A percentile compares a stretch with the other conserved stretches of the same genome.
Conservation (phyloP, 192 early-diverging fungal genomes). For the Geranomyces variabilis region DNA sequence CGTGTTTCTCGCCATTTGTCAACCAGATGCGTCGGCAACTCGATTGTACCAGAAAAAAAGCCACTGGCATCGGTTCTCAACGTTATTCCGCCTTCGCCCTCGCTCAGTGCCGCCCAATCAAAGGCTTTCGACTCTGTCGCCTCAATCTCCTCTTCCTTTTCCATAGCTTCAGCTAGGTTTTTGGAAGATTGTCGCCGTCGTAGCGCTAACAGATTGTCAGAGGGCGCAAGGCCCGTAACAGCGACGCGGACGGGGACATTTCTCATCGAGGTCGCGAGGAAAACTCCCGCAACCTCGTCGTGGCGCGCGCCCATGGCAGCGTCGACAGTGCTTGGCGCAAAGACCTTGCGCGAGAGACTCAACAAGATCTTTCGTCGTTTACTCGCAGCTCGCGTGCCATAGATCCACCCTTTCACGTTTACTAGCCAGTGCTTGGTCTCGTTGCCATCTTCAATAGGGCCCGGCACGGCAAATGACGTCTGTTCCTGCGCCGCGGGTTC, state of each 20-base stretch:
- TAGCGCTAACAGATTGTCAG: constrained; percentile 25
- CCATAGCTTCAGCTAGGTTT: constrained; percentile 7
- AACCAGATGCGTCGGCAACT: constrained; percentile 32
- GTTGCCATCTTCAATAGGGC: constrained; percentile 6
- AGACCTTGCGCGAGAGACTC: constrained; percentile 21
- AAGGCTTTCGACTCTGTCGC: constrained; percentile 10
- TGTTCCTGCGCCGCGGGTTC: not conserved
- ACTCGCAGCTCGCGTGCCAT: constrained; percentile 11
- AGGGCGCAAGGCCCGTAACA: constrained; percentile 49
- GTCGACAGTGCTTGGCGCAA: constrained; percentile 20
- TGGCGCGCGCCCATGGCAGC: constrained; percentile 14
- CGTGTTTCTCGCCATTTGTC: constrained; percentile 44
- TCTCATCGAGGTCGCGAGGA: constrained; percentile 33
- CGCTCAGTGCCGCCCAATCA: constrained; percentile 21
- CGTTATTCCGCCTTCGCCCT: constrained; percentile 22
- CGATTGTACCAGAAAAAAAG: constrained; percentile 45
- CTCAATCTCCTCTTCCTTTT: constrained; percentile 15
- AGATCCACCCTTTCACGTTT: constrained; percentile 43
- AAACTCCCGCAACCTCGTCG: constrained; percentile 40
- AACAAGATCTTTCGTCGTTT: constrained; percentile 32
- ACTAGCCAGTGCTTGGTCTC: constrained; percentile 21
- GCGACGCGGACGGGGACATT: constrained; percentile 43
- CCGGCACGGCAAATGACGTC: not conserved
- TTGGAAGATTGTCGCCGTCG: not conserved
- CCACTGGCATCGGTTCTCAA: constrained; percentile 40